Conservation (phyloP, 2,329 filamentous ascomycete species). For the Epichloe scottii region DNA sequence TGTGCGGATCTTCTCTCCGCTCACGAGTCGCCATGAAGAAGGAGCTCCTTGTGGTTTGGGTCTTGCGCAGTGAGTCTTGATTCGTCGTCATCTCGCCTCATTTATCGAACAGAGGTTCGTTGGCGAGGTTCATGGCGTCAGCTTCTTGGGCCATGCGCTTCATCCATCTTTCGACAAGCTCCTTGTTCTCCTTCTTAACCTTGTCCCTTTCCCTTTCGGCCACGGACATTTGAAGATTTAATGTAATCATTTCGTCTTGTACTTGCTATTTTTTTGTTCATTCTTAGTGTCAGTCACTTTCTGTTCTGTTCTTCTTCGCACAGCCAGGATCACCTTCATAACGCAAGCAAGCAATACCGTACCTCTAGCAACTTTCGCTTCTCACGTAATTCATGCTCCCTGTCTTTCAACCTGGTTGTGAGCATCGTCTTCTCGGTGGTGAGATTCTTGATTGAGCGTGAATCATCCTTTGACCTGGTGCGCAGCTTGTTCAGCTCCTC, state of each 20-base stretch:
- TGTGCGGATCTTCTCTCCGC: not conserved
- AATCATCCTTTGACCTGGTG: slow-evolving; percentile 44
- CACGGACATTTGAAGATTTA: slow-evolving; percentile 81
- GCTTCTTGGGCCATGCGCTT: slow-evolving; percentile 74
- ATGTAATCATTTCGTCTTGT: slow-evolving; percentile 82
- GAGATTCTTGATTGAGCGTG: slow-evolving; percentile 47
- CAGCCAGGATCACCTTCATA: too few species aligned
- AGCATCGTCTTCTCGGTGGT: slow-evolving; percentile 50
- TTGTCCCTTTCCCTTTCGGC: slow-evolving; percentile 63
- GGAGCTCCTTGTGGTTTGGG: not conserved
- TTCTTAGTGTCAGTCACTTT: not conserved
- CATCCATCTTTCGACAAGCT: slow-evolving; percentile 88
- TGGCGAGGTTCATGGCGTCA: slow-evolving; percentile 67
- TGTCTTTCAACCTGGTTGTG: slow-evolving; percentile 57
- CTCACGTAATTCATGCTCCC: slow-evolving; percentile 72
- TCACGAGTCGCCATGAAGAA: not conserved
- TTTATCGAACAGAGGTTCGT: slow-evolving; percentile 30
- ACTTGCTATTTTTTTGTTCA: slow-evolving; percentile 45
- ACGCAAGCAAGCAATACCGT: slow-evolving; percentile 2
- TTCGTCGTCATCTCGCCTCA: not conserved
- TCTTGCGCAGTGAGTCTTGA: not conserved
- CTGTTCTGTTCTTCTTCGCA: not conserved
- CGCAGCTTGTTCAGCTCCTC: slow-evolving; percentile 54
- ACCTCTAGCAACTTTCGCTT: slow-evolving; percentile 77
- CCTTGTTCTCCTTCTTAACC: slow-evolving; percentile 71